Evolutionary conservation across 345 rosid species (phyloP).

Genomic region (Citrus hindsii): DNA sequence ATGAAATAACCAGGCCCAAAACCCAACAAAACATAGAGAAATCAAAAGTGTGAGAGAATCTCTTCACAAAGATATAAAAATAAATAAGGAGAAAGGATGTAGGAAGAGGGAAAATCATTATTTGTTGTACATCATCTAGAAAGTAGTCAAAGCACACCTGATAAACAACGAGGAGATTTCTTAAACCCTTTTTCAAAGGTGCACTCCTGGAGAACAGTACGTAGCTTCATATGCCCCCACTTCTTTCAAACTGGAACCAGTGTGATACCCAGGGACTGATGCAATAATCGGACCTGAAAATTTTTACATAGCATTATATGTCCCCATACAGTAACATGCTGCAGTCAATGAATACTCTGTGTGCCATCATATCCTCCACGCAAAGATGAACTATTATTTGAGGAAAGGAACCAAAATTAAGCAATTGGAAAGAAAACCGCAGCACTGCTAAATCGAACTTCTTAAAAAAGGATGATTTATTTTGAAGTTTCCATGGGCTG

Average conservation of each 20-base stretch:
- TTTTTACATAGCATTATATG: slow-evolving; percentile 5
- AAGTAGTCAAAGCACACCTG: slow-evolving; percentile 48
- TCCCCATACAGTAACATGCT: slow-evolving; percentile 2
- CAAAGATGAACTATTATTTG: background rate
- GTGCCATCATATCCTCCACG: background rate
- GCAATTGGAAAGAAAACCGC: slow-evolving; percentile 37
- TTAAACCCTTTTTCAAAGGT: slow-evolving; percentile 67
- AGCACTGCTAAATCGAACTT: slow-evolving; percentile 68
- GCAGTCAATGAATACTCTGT: background rate
- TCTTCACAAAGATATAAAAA: background rate
- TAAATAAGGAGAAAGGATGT: background rate
- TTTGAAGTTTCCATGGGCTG: slow-evolving; percentile 50
- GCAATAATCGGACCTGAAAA: slow-evolving; percentile 76
- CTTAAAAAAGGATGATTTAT: slow-evolving; percentile 78
- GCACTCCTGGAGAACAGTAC: slow-evolving; percentile 65
- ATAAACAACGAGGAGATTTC: slow-evolving; percentile 79
- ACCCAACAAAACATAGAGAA: background rate
- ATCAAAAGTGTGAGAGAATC: background rate
- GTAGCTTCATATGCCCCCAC: slow-evolving; percentile 96
- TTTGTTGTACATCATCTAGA: background rate
- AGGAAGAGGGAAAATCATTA: background rate
- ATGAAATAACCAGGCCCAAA: background rate
- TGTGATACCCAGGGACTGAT: slow-evolving; percentile 96
- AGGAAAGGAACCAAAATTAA: background rate
- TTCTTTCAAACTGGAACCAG: slow-evolving; percentile 65